Evolutionary conservation across 140 eudicot species (phyloP), one percentile per base, ranked within the genome.

Genomic region (Ambrosia hybrid): DNA sequence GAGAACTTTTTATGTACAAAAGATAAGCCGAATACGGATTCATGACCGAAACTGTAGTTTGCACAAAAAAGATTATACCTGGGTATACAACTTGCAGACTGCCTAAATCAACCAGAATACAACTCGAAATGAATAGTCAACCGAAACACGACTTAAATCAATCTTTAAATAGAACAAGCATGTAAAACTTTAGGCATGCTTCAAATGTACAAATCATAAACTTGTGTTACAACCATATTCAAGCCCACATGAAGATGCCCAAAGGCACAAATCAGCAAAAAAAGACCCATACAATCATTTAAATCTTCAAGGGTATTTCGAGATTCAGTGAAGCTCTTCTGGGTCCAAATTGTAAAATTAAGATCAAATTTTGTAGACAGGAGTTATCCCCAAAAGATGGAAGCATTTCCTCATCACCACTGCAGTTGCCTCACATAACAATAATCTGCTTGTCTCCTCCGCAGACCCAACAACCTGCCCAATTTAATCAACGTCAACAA

Each of bases 371-470:
- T 93, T 88, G 88, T 90, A 88, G 3, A 94, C 98, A 26, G 97
- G 96, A 0, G 93, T 85, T 46, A 92, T 92, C 11, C 98, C 98
- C 57, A 92, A 85, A 15, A 92, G 74, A 76, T 87, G 78, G 78
- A 92, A 92, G 68, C 98, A 92, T 61, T 92, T 84, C 68, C 96
- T 80, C 98, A 92, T 92, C 12, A 90, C 99, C 8, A 88, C 85
- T 12, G 97, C 99, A 4, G 99, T 94, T 51, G 99, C 99, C 78
- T 94, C 99, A 30, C 99, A 94, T 51, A 94, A 70, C 83, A 94
- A 77, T 11, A 90, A 88, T 67, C 99, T 78, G 52, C 99, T 94
- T 0, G 90, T 76, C 78, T 94, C 97, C 82, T 94, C 95, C 1
- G 85, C 84, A 11, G 99, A 88, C 59, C 97, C 99, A 70, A 84